Evolutionary conservation across 768 basidiomycete species (phyloP).

Genomic region (Suillus americanus): DNA sequence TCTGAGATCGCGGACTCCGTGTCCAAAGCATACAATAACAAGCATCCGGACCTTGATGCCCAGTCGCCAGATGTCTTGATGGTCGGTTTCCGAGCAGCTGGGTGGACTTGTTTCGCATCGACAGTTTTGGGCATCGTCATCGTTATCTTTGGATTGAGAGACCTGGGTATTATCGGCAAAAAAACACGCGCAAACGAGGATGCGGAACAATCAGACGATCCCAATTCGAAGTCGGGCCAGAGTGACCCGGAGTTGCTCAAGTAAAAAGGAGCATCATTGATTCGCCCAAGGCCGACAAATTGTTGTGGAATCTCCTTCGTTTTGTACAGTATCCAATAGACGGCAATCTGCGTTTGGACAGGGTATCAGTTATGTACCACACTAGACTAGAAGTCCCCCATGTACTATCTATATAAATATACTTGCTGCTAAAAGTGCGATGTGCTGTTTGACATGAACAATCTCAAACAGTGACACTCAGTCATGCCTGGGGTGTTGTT

Average conservation of each 20-base stretch:
- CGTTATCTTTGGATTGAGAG: neutral
- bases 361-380: neutral
- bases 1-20: constrained; percentile 31
- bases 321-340: neutral
- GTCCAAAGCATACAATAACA: constrained; percentile 22
- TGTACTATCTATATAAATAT: neutral
- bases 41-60: constrained; percentile 20
- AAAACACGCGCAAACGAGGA: neutral
- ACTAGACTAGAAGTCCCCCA: neutral
- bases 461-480: neutral
- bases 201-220: neutral
- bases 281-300: neutral
- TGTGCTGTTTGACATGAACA: neutral
- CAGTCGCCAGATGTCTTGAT: constrained; percentile 32
- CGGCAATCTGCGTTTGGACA: no score
- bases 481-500: neutral
- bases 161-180: neutral
- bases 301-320: neutral
- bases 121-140: constrained; percentile 5
- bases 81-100: constrained; percentile 34
- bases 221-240: neutral
- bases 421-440: neutral
- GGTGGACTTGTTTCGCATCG: constrained; percentile 21
- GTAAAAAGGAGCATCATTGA: neutral
- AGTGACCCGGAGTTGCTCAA: neutral